Base-by-base conservation (phyloP, 2,329 filamentous ascomycete species). In the Colletotrichum paranaense region DNA sequence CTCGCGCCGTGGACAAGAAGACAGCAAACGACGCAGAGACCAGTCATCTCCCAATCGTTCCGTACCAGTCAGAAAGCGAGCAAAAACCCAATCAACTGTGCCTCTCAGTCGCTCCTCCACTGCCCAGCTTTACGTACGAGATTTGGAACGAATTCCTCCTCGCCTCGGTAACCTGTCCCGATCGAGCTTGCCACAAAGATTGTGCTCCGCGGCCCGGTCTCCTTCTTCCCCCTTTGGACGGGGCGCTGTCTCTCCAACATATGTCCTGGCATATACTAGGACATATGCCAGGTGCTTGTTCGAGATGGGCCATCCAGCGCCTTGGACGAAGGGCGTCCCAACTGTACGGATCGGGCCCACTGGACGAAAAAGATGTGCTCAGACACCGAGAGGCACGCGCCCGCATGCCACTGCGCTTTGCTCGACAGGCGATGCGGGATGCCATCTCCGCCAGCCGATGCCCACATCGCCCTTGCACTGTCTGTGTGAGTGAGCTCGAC, bases 81-180 rank as follows among this genome's bases (percentile, higher is more conserved):
- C 3, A 49, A 11, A 9, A n/a, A 19, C 8, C 38, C 19, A 22
- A 22, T 22, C 19, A 22, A 49, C 42, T 49, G 42, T 49, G 42
- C 42, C 42, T 49, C 19, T 22, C 19, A 60, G 62, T 22, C 63
- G 55, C 42, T 62, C 62, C 30, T 58, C 12, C 19, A 22, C 24
- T 30, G n/a, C 67, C 67, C 56, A 62, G 67, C 9, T 46, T 55
- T 56, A 64, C 59, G 53, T 64, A 69, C 70, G 53, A 63, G 30
- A 22, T 30, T 63, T 49, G 49, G 59, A 32, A 19, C 60, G 46
- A 24, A 62, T 62, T 62, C 35, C 49, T 32, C 28, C 28, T 35
- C 60, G 59, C 66, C 35, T 30, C 59, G 70, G 70, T 35, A 69
- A 32, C 12, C 14, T 67, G 70, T 55, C 59, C 70, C 70, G 59